phyloP scores from a whole-genome alignment of 2,329 filamentous ascomycete genomes.

The Aspergillus proliferans region DNA sequence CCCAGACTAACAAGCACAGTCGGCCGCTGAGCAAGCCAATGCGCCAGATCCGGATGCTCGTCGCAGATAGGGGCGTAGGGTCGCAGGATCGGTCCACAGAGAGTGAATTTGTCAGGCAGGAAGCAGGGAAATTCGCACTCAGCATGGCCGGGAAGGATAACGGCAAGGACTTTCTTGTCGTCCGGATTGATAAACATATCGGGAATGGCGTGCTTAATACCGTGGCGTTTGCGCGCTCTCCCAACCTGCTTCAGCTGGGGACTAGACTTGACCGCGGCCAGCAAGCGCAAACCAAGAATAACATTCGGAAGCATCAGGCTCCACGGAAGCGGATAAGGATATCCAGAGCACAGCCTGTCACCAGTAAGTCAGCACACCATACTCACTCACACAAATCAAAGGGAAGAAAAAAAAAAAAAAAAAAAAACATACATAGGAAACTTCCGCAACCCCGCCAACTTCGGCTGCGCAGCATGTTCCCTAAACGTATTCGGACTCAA shows the following conservation, averaged over 20 bases:
- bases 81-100: constrained; percentile 42
- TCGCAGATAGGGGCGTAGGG: constrained; percentile 21
- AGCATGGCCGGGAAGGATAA: constrained; percentile 15
- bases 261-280: constrained; percentile 10
- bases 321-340: constrained; percentile 40
- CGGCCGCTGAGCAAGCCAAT: constrained; percentile 36
- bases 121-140: constrained; percentile 31
- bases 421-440: constrained; percentile 10
- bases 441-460: constrained; percentile 24
- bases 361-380: not conserved
- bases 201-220: constrained; percentile 15
- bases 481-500: constrained; percentile 41
- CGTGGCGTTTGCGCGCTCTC: constrained; percentile 17
- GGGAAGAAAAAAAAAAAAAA: not conserved
- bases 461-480: constrained; percentile 32
- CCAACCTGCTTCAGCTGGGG: constrained; percentile 15
- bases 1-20: constrained; percentile 44
- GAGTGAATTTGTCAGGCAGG: constrained; percentile 27
- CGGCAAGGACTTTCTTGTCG: not conserved
- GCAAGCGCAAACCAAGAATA: constrained; percentile 27
- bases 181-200: not conserved
- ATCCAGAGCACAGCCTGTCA: constrained; percentile 35
- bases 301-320: constrained; percentile 35
- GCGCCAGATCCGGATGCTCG: constrained; percentile 31
- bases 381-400: not conserved